Conservation (phyloP, 192 early-diverging fungal species). For the Backusella parvicylindrica region DNA sequence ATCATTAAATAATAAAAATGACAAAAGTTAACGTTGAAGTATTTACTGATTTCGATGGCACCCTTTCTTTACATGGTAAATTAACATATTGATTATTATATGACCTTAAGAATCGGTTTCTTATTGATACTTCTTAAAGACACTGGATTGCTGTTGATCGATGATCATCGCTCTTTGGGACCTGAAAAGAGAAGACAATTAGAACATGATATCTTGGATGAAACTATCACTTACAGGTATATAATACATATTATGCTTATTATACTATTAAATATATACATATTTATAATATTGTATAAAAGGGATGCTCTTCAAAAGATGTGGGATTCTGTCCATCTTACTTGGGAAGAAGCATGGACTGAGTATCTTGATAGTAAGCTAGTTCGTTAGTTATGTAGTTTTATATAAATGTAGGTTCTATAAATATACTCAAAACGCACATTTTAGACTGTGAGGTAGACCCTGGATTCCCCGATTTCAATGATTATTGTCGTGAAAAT, state of each 20-base stretch:
- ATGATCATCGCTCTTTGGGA: conserved; percentile 41
- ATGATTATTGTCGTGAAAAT: conserved; percentile 44
- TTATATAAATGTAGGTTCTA: neutral
- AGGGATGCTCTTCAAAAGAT: conserved; percentile 35
- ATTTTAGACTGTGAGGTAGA: conserved; percentile 53
- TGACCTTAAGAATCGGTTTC: neutral
- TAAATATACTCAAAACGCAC: neutral
- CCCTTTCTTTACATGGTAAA: conserved; percentile 42
- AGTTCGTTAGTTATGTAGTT: neutral
- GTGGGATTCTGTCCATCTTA: conserved; percentile 35
- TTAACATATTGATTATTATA: neutral
- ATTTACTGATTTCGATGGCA: conserved; percentile 56
- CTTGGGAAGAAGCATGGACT: conserved; percentile 37
- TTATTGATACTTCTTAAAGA: conserved; percentile 18
- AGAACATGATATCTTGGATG: conserved; percentile 39
- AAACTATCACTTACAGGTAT: conserved; percentile 44
- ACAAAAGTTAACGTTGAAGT: conserved; percentile 39
- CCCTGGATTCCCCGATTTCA: conserved; percentile 56
- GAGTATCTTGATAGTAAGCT: conserved; percentile 28
- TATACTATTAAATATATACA: neutral
- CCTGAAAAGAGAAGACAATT: conserved; percentile 33
- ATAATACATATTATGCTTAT: neutral
- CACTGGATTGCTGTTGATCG: conserved; percentile 49
- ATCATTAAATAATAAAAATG: neutral
- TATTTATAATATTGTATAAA: neutral